Conservation (phyloP, 176 grass and related monocot genomes). For the Saccharum spontaneum region DNA sequence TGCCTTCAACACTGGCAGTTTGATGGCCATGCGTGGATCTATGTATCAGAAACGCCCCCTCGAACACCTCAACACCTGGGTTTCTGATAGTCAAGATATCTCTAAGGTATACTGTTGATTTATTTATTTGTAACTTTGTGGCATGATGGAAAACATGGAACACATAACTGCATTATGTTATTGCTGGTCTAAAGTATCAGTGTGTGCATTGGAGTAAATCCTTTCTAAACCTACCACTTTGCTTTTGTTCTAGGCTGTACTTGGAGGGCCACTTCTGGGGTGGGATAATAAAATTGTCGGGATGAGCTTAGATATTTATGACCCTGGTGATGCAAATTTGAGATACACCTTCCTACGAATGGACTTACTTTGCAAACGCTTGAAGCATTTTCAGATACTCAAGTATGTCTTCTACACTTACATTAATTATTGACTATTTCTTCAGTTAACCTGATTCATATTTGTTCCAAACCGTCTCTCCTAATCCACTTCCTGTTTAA, state of each 20-base stretch:
- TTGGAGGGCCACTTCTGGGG: slow-evolving; percentile 31
- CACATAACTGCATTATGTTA: background rate
- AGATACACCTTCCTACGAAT: background rate
- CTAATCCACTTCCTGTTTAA: background rate
- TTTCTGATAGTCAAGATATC: background rate
- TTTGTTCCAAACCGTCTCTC: slow-evolving; percentile 17
- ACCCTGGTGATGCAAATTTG: background rate
- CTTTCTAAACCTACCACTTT: background rate
- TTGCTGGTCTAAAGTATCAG: background rate
- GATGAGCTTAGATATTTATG: background rate
- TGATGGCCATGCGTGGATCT: background rate
- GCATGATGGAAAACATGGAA: background rate
- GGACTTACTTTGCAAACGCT: background rate
- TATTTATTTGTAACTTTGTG: background rate
- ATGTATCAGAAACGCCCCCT: background rate
- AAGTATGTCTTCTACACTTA: slow-evolving; percentile 11
- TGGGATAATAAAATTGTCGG: background rate
- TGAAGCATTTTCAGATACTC: slow-evolving; percentile 15
- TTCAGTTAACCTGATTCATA: background rate
- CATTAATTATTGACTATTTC: slow-evolving; percentile 3
- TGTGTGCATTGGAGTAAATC: background rate
- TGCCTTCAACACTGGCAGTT: background rate
- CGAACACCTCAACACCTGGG: background rate
- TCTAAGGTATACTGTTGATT: background rate
- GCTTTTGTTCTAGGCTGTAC: slow-evolving; percentile 29